A percentile compares a stretch with the other conserved stretches of the same genome.
Evolutionary conservation across 169 alveolate species (phyloP).

Genomic region (Plasmodium gonderi): DNA sequence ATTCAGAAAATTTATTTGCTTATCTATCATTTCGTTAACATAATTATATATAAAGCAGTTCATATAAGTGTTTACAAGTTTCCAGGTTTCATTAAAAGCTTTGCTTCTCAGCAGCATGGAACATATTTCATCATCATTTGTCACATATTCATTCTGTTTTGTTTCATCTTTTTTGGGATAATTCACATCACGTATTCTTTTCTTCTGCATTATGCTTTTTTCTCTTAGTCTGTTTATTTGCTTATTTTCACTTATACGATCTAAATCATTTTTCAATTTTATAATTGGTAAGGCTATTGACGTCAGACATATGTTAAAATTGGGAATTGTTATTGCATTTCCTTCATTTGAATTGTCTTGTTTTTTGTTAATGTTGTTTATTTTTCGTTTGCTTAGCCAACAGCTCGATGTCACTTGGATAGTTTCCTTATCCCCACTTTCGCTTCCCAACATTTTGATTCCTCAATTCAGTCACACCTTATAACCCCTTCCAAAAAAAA

Average conservation of each 20-base stretch:
- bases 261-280: constrained; percentile 43
- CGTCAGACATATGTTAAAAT: constrained; percentile 29
- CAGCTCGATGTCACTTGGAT: constrained; percentile 39
- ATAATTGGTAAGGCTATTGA: constrained; percentile 44
- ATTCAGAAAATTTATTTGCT: constrained; percentile 32
- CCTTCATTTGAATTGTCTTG: background rate
- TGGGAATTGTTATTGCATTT: background rate
- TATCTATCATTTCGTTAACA: constrained; percentile 37
- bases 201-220: background rate
- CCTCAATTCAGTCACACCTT: no score
- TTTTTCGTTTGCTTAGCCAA: constrained; percentile 37
- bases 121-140: constrained; percentile 43
- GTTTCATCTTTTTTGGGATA: background rate
- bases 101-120: constrained; percentile 44
- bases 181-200: background rate
- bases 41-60: constrained; percentile 51
- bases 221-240: constrained; percentile 39
- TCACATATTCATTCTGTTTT: background rate
- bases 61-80: constrained; percentile 16
- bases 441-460: background rate
- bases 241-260: constrained; percentile 57
- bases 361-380: background rate
- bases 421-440: constrained; percentile 8
- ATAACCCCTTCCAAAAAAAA: no score
- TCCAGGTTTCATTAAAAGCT: constrained; percentile 64